phyloP scores from a whole-genome alignment of 176 grass and related monocot species.

The Carex littledalei region DNA sequence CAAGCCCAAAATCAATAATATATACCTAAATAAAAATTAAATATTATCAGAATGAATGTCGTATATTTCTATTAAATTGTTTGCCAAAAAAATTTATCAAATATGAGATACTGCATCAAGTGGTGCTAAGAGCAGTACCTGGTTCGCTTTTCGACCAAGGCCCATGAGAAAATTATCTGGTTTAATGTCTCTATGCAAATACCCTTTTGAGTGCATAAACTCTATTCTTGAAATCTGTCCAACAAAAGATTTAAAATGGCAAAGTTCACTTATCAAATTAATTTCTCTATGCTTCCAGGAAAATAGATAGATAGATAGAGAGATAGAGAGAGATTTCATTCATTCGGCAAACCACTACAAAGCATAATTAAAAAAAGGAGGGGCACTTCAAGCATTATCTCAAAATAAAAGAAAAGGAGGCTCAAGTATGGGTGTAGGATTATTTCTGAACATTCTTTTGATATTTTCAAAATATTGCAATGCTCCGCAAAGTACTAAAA shows the following conservation, averaged over 20 bases:
- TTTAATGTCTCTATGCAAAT: slow-evolving; percentile 92
- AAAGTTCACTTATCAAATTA: not conserved
- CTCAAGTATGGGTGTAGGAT: not conserved
- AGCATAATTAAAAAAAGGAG: not conserved
- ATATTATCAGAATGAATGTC: slow-evolving; percentile 15
- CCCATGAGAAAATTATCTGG: slow-evolving; percentile 99
- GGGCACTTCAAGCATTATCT: not conserved
- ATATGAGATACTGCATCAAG: not conserved
- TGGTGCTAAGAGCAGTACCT: slow-evolving; percentile 37
- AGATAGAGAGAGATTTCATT: not conserved
- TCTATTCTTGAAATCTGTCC: slow-evolving; percentile 84
- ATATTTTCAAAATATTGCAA: not conserved
- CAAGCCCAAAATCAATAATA: slow-evolving; percentile 98
- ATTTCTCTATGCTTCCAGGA: not conserved
- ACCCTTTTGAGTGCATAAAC: slow-evolving; percentile 93
- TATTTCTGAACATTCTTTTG: not conserved
- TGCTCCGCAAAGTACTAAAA: not conserved
- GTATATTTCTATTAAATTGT: not conserved
- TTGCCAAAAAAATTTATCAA: not conserved
- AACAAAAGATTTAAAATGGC: not conserved
- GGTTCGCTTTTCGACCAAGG: slow-evolving; percentile 78
- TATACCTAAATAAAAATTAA: slow-evolving; percentile 57
- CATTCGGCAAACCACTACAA: not conserved
- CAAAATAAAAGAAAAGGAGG: not conserved
- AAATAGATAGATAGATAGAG: not conserved